phyloP scores from a whole-genome alignment of 805 yeast genomes.

The Cyberlindnera sargentensis region DNA sequence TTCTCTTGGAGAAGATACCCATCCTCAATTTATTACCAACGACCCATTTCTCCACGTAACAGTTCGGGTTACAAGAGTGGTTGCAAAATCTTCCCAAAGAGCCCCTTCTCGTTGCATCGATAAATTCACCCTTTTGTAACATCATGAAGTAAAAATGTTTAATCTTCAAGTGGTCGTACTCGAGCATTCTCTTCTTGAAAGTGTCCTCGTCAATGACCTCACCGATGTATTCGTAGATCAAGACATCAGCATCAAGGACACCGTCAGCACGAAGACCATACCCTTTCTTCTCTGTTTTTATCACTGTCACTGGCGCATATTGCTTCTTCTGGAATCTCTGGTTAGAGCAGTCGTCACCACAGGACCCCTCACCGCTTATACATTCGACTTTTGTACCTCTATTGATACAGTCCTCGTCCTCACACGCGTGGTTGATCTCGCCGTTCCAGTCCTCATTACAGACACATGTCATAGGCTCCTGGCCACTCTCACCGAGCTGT shows the following conservation, averaged over 20 bases:
- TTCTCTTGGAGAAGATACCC: constrained; percentile 89
- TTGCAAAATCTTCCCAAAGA: constrained; percentile 87
- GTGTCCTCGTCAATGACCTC: constrained; percentile 79
- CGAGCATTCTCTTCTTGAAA: constrained; percentile 68
- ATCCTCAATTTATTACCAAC: constrained; percentile 83
- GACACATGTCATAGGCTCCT: constrained; percentile 86
- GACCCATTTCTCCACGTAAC: constrained; percentile 95
- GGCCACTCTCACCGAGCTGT: constrained; percentile 58
- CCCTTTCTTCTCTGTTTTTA: constrained; percentile 79
- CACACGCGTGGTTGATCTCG: constrained; percentile 60
- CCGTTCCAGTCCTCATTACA: constrained; percentile 51
- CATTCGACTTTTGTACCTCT: constrained; percentile 91
- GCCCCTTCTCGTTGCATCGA: constrained; percentile 90
- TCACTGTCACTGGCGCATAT: constrained; percentile 74
- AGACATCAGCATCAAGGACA: constrained; percentile 52
- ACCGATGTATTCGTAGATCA: constrained; percentile 89
- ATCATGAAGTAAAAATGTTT: constrained; percentile 93
- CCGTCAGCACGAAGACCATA: constrained; percentile 76
- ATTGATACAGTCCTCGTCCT: constrained; percentile 85
- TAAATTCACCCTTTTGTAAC: constrained; percentile 87
- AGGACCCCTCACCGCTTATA: constrained; percentile 54
- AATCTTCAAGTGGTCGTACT: constrained; percentile 60
- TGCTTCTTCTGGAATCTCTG: constrained; percentile 78
- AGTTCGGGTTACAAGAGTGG: constrained; percentile 93
- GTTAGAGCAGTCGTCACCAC: constrained; percentile 78